Evolutionary conservation across 306 rosid species (phyloP).

Genomic region (Vachellia pachyceras): DNA sequence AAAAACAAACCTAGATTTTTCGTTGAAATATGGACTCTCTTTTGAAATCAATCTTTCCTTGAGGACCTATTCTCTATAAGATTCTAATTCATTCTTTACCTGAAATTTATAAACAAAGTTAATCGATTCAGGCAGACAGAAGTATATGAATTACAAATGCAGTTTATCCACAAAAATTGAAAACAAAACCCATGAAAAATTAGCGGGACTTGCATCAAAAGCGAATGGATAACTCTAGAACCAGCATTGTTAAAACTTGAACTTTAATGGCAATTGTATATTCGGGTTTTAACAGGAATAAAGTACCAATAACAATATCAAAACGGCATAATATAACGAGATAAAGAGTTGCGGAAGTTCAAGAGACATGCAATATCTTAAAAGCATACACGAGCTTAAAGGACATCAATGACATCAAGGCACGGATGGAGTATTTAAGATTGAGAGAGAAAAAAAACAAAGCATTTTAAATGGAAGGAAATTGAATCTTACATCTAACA

Average conservation of each 20-base stretch:
- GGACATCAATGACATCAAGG: constrained; percentile 13
- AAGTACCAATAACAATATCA: constrained; percentile 19
- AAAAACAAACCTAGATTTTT: constrained; percentile 56
- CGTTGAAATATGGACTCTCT: constrained; percentile 48
- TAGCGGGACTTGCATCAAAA: neutral
- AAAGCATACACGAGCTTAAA: constrained; percentile 13
- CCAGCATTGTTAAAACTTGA: neutral
- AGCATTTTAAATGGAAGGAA: constrained; percentile 22
- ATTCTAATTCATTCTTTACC: constrained; percentile 72
- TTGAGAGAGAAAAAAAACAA: neutral
- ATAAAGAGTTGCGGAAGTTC: neutral
- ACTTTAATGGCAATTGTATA: constrained; percentile 9
- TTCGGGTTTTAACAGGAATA: neutral
- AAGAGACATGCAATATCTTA: constrained; percentile 14
- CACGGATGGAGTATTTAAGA: constrained; percentile 1
- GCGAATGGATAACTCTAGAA: neutral
- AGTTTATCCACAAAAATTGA: constrained; percentile 5
- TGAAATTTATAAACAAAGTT: constrained; percentile 39
- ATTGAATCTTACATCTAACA: constrained; percentile 60
- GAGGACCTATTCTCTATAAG: constrained; percentile 59
- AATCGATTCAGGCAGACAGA: constrained; percentile 33
- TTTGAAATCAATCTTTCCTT: constrained; percentile 46
- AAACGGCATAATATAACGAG: neutral
- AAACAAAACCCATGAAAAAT: constrained; percentile 3
- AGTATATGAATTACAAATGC: neutral